phyloP scores from a whole-genome alignment of 495 filamentous ascomycete species.

The Xylaria castorea region DNA sequence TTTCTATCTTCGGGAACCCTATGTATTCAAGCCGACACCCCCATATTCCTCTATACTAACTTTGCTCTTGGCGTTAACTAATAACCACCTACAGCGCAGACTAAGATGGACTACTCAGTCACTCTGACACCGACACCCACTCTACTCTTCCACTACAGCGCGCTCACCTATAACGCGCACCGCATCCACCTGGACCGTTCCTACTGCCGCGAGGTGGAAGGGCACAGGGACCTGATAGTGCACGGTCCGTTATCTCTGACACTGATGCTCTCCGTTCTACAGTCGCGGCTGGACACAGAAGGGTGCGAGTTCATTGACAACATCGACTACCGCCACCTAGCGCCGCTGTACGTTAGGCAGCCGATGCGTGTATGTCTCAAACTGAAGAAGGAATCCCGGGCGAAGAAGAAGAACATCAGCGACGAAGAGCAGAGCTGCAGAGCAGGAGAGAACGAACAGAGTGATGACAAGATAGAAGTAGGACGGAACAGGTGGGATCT shows the following conservation, averaged over 20 bases:
- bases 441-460: background rate
- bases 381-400: background rate
- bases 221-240: slow-evolving; percentile 75
- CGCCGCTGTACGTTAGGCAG: slow-evolving; percentile 79
- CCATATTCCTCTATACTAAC: background rate
- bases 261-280: slow-evolving; percentile 71
- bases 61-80: slow-evolving; percentile 34
- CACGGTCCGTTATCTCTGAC: slow-evolving; percentile 86
- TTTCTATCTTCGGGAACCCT: background rate
- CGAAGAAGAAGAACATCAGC: background rate
- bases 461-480: slow-evolving; percentile 9
- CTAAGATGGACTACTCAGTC: slow-evolving; percentile 63
- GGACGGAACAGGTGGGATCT: slow-evolving; percentile 56
- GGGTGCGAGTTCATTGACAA: slow-evolving; percentile 20
- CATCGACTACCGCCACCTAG: slow-evolving; percentile 82
- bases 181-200: slow-evolving; percentile 79
- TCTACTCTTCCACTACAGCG: slow-evolving; percentile 84
- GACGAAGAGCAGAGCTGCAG: background rate
- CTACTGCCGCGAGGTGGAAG: slow-evolving; percentile 74
- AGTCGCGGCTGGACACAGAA: slow-evolving; percentile 50
- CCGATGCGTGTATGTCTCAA: slow-evolving; percentile 63
- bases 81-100: slow-evolving; percentile 31
- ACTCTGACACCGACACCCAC: slow-evolving; percentile 65
- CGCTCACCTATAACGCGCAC: slow-evolving; percentile 86
- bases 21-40: background rate